A percentile compares a stretch with the other conserved stretches of the same genome.
phyloP scores from a whole-genome alignment of 2,329 filamentous ascomycete species.

The Colletotrichum navitas region DNA sequence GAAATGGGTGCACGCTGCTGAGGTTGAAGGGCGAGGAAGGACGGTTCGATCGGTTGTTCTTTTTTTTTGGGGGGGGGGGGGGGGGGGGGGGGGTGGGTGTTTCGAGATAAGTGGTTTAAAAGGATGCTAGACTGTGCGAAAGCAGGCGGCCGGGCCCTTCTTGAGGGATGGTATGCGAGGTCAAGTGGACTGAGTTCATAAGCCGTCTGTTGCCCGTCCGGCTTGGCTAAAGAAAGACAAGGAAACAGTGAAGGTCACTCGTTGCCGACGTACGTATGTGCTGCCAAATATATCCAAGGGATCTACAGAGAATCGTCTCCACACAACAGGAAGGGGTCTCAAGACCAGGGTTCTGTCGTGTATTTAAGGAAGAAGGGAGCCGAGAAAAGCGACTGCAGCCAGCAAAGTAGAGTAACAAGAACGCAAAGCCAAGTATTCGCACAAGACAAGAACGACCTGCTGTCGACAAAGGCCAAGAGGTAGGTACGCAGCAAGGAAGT shows the following conservation, averaged over 20 bases:
- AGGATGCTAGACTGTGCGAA: neutral
- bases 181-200: slow-evolving; percentile 38
- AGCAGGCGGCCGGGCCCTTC: slow-evolving; percentile 20
- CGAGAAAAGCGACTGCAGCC: slow-evolving; percentile 2
- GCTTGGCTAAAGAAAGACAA: slow-evolving; percentile 34
- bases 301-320: slow-evolving; percentile 3
- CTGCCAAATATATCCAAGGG: slow-evolving; percentile 12
- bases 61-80: too few species aligned
- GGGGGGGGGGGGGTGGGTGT: neutral
- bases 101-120: slow-evolving; percentile 7
- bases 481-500: neutral
- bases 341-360: slow-evolving; percentile 1
- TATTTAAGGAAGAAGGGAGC: neutral
- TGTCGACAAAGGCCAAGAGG: slow-evolving; percentile 15
- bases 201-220: slow-evolving; percentile 27
- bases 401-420: neutral
- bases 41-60: neutral
- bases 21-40: neutral
- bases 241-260: slow-evolving; percentile 22
- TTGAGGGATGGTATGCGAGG: slow-evolving; percentile 22
- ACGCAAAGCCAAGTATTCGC: slow-evolving; percentile 4
- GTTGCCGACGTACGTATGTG: slow-evolving; percentile 3
- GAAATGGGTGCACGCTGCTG: neutral
- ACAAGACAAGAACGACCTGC: slow-evolving; percentile 15
- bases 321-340: neutral